Evolutionary conservation across 2,329 filamentous ascomycete genomes (phyloP).

Genomic region (Periconia digitata): DNA sequence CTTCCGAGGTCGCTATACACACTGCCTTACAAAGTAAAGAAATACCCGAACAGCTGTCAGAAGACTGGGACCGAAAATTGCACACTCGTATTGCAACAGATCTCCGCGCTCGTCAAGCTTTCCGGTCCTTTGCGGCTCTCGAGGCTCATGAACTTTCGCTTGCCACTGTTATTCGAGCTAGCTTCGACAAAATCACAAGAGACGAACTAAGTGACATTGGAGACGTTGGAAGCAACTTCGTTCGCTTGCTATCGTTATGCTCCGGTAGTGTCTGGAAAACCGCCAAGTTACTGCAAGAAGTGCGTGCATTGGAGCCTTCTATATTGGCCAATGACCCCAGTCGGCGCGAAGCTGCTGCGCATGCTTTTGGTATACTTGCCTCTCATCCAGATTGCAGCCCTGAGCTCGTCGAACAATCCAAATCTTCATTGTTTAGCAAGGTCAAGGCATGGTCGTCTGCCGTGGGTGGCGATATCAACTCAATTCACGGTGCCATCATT

Average conservation of each 20-base stretch:
- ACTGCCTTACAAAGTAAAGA: slow-evolving; percentile 54
- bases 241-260: slow-evolving; percentile 58
- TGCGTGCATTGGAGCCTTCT: slow-evolving; percentile 58
- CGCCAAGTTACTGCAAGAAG: slow-evolving; percentile 34
- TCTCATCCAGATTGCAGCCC: slow-evolving; percentile 59
- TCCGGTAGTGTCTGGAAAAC: slow-evolving; percentile 49
- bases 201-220: slow-evolving; percentile 45
- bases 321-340: slow-evolving; percentile 72
- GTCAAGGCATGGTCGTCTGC: slow-evolving; percentile 58
- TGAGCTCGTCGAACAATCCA: slow-evolving; percentile 45
- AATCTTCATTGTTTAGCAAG: slow-evolving; percentile 52
- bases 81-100: slow-evolving; percentile 73
- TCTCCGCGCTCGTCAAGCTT: slow-evolving; percentile 61
- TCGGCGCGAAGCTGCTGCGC: slow-evolving; percentile 67
- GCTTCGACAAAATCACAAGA: slow-evolving; percentile 48
- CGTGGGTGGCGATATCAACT: slow-evolving; percentile 61
- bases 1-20: slow-evolving; percentile 62
- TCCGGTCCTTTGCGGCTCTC: slow-evolving; percentile 54
- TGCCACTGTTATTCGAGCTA: slow-evolving; percentile 46
- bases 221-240: slow-evolving; percentile 52
- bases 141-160: slow-evolving; percentile 40
- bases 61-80: slow-evolving; percentile 82
- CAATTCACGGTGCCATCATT: slow-evolving; percentile 62
- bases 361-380: slow-evolving; percentile 73
- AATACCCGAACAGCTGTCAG: slow-evolving; percentile 61